phyloP scores from a whole-genome alignment of 1,139 yeast species.

The Yamadazyma oceani region DNA sequence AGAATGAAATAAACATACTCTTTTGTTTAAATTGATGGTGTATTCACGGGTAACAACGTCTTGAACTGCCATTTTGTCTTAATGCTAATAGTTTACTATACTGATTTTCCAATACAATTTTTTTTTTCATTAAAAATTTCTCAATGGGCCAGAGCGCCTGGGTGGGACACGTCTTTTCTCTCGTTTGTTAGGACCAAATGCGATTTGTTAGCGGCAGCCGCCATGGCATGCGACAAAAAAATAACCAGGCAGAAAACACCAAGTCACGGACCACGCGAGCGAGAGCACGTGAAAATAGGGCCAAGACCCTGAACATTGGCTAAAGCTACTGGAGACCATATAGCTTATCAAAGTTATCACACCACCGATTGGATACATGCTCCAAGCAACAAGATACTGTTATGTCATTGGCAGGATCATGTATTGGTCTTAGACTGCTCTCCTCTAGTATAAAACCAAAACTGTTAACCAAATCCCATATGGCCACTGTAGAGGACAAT shows the following conservation, averaged over 20 bases:
- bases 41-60: conserved; percentile 99
- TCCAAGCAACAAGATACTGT: conserved; percentile 10
- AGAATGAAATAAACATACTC: conserved; percentile 61
- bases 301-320: background rate
- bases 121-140: conserved; percentile 12
- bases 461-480: conserved; percentile 33
- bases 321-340: conserved; percentile 23
- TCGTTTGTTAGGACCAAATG: background rate
- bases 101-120: conserved; percentile 6
- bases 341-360: conserved; percentile 22
- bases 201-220: no score
- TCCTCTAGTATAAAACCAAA: conserved; percentile 17
- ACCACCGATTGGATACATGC: conserved; percentile 16
- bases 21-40: conserved; percentile 99
- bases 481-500: conserved; percentile 31
- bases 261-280: background rate
- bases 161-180: conserved; percentile 1
- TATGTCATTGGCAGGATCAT: conserved; percentile 4
- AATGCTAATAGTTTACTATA: conserved; percentile 14
- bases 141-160: conserved; percentile 1
- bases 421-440: conserved; percentile 6
- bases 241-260: no score
- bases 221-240: no score
- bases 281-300: background rate
- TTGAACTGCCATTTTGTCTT: conserved; percentile 80